Conservation (phyloP, 139 green algal genomes). For the Micractinium conductrix region DNA sequence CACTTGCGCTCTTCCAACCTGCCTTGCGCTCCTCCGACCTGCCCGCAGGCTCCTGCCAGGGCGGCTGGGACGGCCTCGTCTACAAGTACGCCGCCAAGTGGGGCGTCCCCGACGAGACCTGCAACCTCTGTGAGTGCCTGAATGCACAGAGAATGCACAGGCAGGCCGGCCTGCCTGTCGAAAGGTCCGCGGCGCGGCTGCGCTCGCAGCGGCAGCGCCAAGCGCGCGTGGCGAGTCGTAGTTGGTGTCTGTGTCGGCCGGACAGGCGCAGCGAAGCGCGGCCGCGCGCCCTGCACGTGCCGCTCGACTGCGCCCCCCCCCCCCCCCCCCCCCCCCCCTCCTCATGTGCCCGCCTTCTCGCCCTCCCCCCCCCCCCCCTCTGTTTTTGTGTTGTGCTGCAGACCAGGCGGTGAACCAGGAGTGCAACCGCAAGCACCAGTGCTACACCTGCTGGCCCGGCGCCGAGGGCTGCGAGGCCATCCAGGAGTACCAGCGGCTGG, state of each 20-base stretch:
- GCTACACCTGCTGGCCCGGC: constrained; percentile 70
- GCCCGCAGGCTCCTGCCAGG: constrained; percentile 10
- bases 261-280: background rate
- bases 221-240: no score
- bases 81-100: constrained; percentile 67
- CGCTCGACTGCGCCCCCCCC: no score
- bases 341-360: background rate
- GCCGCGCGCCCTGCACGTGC: no score
- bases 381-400: background rate
- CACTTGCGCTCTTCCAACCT: no score
- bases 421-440: constrained; percentile 75
- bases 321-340: background rate
- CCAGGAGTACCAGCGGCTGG: constrained; percentile 56
- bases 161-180: no score
- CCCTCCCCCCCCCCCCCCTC: background rate
- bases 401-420: constrained; percentile 59
- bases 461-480: constrained; percentile 56
- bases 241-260: background rate
- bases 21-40: no score
- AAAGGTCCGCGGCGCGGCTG: no score
- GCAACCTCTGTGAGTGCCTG: constrained; percentile 75
- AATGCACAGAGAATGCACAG: no score
- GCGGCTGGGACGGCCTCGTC: constrained; percentile 59
- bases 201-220: no score
- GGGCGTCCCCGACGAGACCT: constrained; percentile 89